A percentile compares a stretch with the other conserved stretches of the same genome.
Evolutionary conservation across 768 basidiomycete genomes (phyloP).

Genomic region (Sarcomyxa edulis): DNA sequence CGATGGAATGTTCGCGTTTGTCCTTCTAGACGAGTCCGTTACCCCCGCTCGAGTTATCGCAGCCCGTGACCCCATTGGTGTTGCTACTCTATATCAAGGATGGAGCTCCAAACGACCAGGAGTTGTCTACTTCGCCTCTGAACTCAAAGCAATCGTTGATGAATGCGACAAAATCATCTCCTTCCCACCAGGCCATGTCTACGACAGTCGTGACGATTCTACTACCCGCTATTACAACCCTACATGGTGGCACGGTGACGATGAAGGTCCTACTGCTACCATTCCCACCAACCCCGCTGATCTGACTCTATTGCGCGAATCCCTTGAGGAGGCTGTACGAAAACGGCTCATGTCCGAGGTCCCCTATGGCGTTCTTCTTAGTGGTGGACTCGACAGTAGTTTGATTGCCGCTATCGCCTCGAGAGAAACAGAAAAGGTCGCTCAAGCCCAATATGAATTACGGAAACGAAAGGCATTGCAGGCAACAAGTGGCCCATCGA

Average conservation of each 20-base stretch:
- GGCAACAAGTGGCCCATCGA: slow-evolving; percentile 47
- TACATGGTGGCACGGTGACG: slow-evolving; percentile 85
- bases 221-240: slow-evolving; percentile 86
- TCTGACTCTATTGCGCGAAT: slow-evolving; percentile 65
- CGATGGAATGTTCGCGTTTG: slow-evolving; percentile 99
- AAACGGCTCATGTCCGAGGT: slow-evolving; percentile 98
- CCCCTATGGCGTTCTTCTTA: slow-evolving; percentile 93
- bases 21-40: slow-evolving; percentile 90
- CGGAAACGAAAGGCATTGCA: slow-evolving; percentile 57
- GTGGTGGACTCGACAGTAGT: slow-evolving; percentile 93
- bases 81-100: slow-evolving; percentile 98
- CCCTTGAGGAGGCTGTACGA: slow-evolving; percentile 86
- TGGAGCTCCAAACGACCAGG: slow-evolving; percentile 83
- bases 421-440: slow-evolving; percentile 90
- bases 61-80: slow-evolving; percentile 94
- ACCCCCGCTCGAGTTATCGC: slow-evolving; percentile 89
- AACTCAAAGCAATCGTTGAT: slow-evolving; percentile 86
- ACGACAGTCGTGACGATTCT: slow-evolving; percentile 76
- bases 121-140: slow-evolving; percentile 88
- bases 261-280: slow-evolving; percentile 45
- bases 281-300: slow-evolving; percentile 62
- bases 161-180: slow-evolving; percentile 94
- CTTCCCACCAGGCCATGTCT: slow-evolving; percentile 97
- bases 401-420: slow-evolving; percentile 94
- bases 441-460: slow-evolving; percentile 70